Evolutionary conservation across 192 early-diverging fungal species (phyloP).

Genomic region (Backusella mclennaniae): DNA sequence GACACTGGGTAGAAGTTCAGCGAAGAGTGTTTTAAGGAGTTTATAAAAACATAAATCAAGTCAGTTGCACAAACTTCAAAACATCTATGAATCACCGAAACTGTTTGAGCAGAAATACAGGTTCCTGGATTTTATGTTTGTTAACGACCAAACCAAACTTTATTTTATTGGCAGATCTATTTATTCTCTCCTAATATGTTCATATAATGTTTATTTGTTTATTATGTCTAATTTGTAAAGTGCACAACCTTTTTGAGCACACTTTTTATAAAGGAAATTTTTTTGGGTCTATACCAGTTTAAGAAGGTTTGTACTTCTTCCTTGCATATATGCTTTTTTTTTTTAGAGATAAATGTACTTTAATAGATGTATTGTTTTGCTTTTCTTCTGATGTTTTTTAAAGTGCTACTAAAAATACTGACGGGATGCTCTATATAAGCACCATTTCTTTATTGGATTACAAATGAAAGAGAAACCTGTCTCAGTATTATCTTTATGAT

Average conservation of each 20-base stretch:
- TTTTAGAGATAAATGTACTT: background rate
- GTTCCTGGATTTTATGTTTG: background rate
- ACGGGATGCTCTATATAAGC: too few relatives aligned
- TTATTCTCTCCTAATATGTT: background rate
- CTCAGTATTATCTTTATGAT: too few relatives aligned
- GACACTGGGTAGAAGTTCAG: background rate
- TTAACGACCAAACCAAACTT: background rate
- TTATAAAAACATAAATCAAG: background rate
- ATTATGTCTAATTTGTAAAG: background rate
- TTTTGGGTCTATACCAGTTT: background rate
- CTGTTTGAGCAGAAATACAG: background rate
- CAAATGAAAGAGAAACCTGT: too few relatives aligned
- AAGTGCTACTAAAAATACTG: too few relatives aligned
- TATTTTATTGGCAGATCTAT: background rate
- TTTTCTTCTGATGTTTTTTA: too few relatives aligned
- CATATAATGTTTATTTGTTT: background rate
- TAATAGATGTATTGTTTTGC: too few relatives aligned
- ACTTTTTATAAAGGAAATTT: conserved; percentile 3
- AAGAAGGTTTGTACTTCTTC: background rate
- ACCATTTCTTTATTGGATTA: too few relatives aligned
- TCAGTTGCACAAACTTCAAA: background rate
- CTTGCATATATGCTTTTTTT: background rate
- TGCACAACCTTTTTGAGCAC: background rate
- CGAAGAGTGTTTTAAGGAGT: background rate
- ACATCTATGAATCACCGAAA: background rate